These are phyloP conservation scores for Echinosophora koreensis DNA, from an alignment of 306 rosid species.

Conservation along the genomic window DNA sequence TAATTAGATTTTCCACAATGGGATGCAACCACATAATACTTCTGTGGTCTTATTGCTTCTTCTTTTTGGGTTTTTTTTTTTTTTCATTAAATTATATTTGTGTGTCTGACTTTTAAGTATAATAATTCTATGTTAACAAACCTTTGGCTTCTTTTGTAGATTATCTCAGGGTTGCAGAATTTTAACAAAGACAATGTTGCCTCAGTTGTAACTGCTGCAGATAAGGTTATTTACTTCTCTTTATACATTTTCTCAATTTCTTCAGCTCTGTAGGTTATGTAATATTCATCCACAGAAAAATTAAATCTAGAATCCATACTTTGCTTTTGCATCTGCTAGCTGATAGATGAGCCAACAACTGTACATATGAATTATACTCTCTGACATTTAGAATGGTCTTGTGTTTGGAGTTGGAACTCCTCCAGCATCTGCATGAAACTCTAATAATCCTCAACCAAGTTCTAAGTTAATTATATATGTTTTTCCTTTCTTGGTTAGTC, in stretches of 20 bases:
- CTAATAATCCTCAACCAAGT: neutral
- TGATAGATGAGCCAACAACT: neutral
- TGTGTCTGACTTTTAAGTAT: neutral
- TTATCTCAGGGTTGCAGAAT: conserved; percentile 92
- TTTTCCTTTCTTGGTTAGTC: conserved; percentile 22
- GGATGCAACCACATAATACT: no score
- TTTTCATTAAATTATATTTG: neutral
- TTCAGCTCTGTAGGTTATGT: neutral
- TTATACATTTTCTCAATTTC: conserved; percentile 14
- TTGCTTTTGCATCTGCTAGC: conserved; percentile 27
- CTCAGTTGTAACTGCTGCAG: conserved; percentile 86
- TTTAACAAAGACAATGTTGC: conserved; percentile 81
- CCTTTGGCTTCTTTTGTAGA: conserved; percentile 58
- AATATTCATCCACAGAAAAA: neutral
- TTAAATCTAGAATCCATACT: conserved; percentile 24
- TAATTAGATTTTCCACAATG: neutral
- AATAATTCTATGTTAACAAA: conserved; percentile 35
- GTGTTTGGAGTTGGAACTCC: neutral
- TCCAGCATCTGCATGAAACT: neutral
- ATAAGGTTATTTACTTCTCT: conserved; percentile 66
- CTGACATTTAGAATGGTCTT: neutral
- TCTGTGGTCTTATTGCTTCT: no score
- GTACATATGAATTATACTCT: conserved; percentile 21
- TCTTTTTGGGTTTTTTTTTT: no score
- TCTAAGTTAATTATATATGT: neutral